Evolutionary conservation across 495 filamentous ascomycete species (phyloP), one percentile per base, ranked within the genome.

Genomic region (Apodospora peruviana): DNA sequence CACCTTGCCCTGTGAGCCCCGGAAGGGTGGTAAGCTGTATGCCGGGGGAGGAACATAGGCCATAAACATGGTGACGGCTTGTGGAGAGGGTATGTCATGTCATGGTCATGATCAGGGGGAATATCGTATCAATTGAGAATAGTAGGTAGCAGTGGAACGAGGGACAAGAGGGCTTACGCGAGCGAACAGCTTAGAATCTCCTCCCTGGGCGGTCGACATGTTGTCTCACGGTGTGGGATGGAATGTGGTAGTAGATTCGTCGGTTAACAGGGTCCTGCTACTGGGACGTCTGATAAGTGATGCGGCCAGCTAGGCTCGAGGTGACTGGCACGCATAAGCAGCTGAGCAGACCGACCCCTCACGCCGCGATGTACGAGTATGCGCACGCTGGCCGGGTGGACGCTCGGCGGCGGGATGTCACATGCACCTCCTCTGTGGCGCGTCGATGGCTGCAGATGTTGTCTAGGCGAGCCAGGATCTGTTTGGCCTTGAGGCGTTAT

Each of bases 151-250:
- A 32, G 24, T 17, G 24, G 27, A 32, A 32, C 27, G 54, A 51
- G 25, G 41, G 45, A 47, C 45, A 22, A 25, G 12, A 20, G 21
- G 16, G 87, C 90, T 68, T 91, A 99, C 93, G 74, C 94, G 85
- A 58, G 94, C 91, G 77, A 99, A 99, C 73, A 98, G 84, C 80
- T 96, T 96, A 73, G 93, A 94, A 82, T 98, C 88, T 70, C 86
- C 88, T 68, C 80, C 76, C 47, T 70, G 72, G 39, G 85, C 79
- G 74, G 82, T 85, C 83, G 73, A 65, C 73, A 90, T 91, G 53
- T 56, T 81, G 71, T 29, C 49, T 40, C 14, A 18, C 21, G 27
- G 14, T 32, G 7, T 32, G 27, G 27, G 27, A 32, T 14, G 27
- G 27, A 14, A 7, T 7, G 27, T 14, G 14, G 27, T 14, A 7